A percentile compares a stretch with the other conserved stretches of the same genome.
phyloP scores from a whole-genome alignment of 192 early-diverging fungal species.

The Martensiomyces pterosporus region DNA sequence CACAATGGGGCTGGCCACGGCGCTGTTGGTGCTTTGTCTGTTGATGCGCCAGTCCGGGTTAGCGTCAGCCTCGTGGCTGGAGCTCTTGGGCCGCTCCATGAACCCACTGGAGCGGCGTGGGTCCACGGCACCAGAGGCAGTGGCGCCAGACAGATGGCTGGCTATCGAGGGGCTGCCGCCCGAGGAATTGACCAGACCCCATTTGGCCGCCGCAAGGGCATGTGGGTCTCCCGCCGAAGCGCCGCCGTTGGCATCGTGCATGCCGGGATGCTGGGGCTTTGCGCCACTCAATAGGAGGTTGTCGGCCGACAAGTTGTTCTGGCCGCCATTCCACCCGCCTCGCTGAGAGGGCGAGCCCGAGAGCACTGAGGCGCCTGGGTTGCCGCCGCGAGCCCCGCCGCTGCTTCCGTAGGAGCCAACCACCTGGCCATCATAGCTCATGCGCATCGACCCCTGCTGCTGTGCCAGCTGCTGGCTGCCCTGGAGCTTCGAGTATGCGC shows the following conservation, averaged over 20 bases:
- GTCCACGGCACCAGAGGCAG: too few relatives aligned
- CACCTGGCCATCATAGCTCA: constrained; percentile 18
- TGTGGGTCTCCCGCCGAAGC: neutral
- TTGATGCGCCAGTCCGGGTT: constrained; percentile 38
- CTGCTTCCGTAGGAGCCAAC: constrained; percentile 1
- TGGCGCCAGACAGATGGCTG: too few relatives aligned
- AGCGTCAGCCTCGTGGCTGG: constrained; percentile 39
- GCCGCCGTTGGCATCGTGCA: constrained; percentile 3
- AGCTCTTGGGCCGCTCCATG: constrained; percentile 12
- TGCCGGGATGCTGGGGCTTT: too few relatives aligned
- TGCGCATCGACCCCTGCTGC: constrained; percentile 9
- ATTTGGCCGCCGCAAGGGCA: neutral
- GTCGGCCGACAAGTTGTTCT: constrained; percentile 19
- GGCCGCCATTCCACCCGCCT: constrained; percentile 20
- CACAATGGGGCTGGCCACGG: constrained; percentile 16
- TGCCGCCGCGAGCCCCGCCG: constrained; percentile 4
- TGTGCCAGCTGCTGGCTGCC: constrained; percentile 2
- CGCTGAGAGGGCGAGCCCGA: constrained; percentile 13
- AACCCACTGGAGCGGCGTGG: neutral
- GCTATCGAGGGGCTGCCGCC: neutral
- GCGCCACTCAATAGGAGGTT: constrained; percentile 12
- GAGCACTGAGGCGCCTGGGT: constrained; percentile 3
- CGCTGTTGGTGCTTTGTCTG: constrained; percentile 9
- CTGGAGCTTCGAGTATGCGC: constrained; percentile 29
- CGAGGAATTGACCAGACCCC: neutral